Percentiles rank a stretch among this genome's conserved stretches.
Evolutionary conservation across 108 stramenopile genomes (phyloP).

Genomic region (Nitzschia palea): DNA sequence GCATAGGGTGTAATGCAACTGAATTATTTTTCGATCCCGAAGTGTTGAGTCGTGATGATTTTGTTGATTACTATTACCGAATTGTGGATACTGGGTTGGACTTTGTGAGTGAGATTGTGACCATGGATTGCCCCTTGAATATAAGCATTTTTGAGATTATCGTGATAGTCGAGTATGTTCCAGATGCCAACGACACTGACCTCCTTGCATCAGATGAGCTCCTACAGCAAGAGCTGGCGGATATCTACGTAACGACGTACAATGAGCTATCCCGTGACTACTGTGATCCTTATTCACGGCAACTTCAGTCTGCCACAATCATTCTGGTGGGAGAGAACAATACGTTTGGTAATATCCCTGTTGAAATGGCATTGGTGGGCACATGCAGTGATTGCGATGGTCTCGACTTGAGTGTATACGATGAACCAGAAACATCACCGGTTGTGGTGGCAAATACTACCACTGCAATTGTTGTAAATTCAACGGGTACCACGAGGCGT

Average conservation of each 20-base stretch:
- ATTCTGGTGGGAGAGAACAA: background rate
- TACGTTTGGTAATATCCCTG: background rate
- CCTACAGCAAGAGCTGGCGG: background rate
- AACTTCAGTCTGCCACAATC: background rate
- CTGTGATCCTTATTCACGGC: constrained; percentile 19
- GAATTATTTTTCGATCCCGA: constrained; percentile 1
- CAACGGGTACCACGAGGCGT: background rate
- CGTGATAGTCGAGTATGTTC: background rate
- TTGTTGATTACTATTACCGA: background rate
- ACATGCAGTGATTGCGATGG: background rate
- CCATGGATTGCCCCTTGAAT: background rate
- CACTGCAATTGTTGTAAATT: too few relatives aligned
- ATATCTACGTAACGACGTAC: constrained; percentile 11
- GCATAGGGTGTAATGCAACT: background rate
- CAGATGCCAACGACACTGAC: background rate
- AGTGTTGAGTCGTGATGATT: background rate
- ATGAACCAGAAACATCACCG: too few relatives aligned
- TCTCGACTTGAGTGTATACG: background rate
- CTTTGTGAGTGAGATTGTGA: background rate
- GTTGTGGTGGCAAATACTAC: too few relatives aligned
- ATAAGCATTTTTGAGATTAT: background rate
- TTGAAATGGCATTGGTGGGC: background rate
- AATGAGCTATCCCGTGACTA: constrained; percentile 9
- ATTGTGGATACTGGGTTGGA: background rate
- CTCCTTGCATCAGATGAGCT: background rate